These are phyloP conservation scores for Saccharomyces mikatae DNA, from an alignment of 805 yeast genomes.

Conservation along the genomic window DNA sequence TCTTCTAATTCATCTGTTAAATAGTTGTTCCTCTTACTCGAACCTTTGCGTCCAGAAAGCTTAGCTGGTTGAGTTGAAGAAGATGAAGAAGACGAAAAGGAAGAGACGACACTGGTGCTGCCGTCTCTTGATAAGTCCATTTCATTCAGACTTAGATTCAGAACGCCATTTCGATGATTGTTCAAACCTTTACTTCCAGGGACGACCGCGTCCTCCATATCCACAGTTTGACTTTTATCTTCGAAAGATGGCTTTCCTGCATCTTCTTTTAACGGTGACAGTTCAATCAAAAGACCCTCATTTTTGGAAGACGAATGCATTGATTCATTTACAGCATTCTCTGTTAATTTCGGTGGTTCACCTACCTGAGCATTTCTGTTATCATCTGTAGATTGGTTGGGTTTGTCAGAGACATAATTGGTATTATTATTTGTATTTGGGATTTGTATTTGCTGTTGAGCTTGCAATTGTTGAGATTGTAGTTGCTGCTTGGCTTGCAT, in stretches of 20 bases:
- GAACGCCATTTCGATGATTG: slow-evolving; percentile 3
- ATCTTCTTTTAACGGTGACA: neutral
- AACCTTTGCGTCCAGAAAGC: neutral
- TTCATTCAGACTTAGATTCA: slow-evolving; percentile 17
- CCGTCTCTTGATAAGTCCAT: slow-evolving; percentile 13
- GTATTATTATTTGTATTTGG: neutral
- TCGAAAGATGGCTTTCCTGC: neutral
- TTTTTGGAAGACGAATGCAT: slow-evolving; percentile 4
- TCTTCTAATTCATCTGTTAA: slow-evolving; percentile 4
- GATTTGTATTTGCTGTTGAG: slow-evolving; percentile 3
- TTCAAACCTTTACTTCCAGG: neutral
- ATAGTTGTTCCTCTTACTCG: slow-evolving; percentile 2
- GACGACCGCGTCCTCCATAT: neutral
- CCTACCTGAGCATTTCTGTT: neutral
- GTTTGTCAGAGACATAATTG: neutral
- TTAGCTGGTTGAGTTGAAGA: neutral
- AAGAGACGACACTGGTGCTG: neutral
- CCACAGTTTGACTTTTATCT: neutral
- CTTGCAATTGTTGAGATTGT: slow-evolving; percentile 3
- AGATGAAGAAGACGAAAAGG: neutral
- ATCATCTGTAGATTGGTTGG: neutral
- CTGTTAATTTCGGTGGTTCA: neutral
- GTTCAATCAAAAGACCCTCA: neutral
- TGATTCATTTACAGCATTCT: slow-evolving; percentile 4
- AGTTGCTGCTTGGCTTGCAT: slow-evolving; percentile 1